Conservation (phyloP, 352 stramenopile genomes). For the Peronospora belbahrii region DNA sequence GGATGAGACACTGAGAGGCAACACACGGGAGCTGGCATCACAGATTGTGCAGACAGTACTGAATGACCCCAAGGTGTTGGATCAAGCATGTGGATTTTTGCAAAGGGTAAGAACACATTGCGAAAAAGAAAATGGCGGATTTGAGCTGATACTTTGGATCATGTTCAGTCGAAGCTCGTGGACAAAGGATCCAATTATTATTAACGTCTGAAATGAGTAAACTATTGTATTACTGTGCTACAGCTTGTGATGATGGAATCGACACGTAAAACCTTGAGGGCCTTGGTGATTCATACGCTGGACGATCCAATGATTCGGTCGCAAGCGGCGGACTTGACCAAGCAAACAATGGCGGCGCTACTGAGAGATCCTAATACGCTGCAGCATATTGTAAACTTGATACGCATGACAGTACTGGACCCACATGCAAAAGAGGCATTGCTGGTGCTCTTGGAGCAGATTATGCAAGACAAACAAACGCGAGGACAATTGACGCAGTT, state of each 20-base stretch:
- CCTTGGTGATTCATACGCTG: constrained; percentile 48
- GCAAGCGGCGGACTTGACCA: constrained; percentile 45
- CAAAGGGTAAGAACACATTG: constrained; percentile 32
- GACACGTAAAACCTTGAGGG: constrained; percentile 44
- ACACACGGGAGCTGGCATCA: constrained; percentile 68
- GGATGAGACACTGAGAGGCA: constrained; percentile 69
- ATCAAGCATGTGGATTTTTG: constrained; percentile 71
- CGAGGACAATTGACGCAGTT: constrained; percentile 50
- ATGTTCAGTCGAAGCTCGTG: not conserved
- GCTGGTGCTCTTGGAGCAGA: constrained; percentile 46
- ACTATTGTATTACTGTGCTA: not conserved
- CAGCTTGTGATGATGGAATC: constrained; percentile 66
- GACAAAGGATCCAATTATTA: constrained; percentile 15
- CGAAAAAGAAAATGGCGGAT: constrained; percentile 7
- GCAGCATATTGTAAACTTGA: constrained; percentile 44
- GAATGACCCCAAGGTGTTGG: constrained; percentile 76
- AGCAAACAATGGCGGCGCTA: constrained; percentile 34
- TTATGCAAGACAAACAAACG: constrained; percentile 54
- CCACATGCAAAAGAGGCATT: constrained; percentile 39
- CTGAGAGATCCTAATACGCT: constrained; percentile 53
- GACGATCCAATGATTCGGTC: constrained; percentile 50
- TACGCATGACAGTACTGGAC: constrained; percentile 42
- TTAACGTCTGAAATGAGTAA: constrained; percentile 3
- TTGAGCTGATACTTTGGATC: constrained; percentile 24
- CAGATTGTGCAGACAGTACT: constrained; percentile 85